A percentile compares a stretch with the other conserved stretches of the same genome.
Conservation (phyloP, 1,284 basidiomycete species). For the Retiboletus fuscus region DNA sequence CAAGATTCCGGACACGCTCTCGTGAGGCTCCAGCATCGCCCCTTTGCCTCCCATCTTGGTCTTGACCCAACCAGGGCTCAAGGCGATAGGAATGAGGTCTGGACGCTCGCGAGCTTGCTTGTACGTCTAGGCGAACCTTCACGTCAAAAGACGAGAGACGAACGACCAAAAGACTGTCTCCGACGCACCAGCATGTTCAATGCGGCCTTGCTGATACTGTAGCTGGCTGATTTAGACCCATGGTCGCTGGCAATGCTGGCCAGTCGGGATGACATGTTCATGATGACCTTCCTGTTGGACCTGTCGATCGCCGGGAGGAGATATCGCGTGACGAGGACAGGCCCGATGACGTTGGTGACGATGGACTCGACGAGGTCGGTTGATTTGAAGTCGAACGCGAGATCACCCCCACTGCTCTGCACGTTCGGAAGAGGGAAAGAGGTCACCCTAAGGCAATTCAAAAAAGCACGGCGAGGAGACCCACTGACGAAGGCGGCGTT, state of each 20-base stretch:
- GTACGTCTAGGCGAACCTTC: slow-evolving; percentile 42
- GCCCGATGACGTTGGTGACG: slow-evolving; percentile 52
- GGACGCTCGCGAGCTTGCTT: slow-evolving; percentile 50
- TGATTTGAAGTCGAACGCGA: slow-evolving; percentile 44
- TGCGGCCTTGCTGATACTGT: slow-evolving; percentile 51
- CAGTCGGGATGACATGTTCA: slow-evolving; percentile 53
- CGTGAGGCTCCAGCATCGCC: slow-evolving; percentile 26
- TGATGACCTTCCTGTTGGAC: slow-evolving; percentile 50
- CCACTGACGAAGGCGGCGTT: slow-evolving; percentile 54
- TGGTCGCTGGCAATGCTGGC: slow-evolving; percentile 51
- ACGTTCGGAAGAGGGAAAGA: neutral
- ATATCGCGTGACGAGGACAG: slow-evolving; percentile 50
- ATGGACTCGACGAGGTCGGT: slow-evolving; percentile 43
- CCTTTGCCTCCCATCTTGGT: slow-evolving; percentile 42
- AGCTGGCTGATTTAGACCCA: slow-evolving; percentile 42
- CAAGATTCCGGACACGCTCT: slow-evolving; percentile 31
- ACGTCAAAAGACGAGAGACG: neutral
- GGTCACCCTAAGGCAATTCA: neutral
- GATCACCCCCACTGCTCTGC: slow-evolving; percentile 46
- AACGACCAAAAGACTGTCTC: neutral
- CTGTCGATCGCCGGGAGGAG: slow-evolving; percentile 53
- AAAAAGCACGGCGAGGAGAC: neutral
- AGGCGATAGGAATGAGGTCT: slow-evolving; percentile 45
- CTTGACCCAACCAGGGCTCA: slow-evolving; percentile 54
- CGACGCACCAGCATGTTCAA: slow-evolving; percentile 53